Evolutionary conservation across 2,329 filamentous ascomycete species (phyloP), one percentile per base, ranked within the genome.

Genomic region (Aureobasidium sp.): DNA sequence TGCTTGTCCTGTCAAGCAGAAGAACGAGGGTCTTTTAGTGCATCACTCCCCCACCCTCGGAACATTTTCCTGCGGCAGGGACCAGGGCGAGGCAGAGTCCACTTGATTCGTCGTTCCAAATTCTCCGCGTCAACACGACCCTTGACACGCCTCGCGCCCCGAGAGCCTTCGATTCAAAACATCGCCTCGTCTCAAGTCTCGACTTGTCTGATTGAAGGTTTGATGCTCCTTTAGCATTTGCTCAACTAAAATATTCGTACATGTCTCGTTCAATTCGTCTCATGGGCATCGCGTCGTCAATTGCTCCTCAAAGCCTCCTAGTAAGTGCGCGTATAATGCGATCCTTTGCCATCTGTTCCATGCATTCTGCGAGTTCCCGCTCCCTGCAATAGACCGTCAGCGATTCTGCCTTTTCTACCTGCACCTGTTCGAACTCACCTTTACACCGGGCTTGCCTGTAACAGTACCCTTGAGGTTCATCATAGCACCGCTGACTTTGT

Each of bases 401-500:
- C 62, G 52, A 39, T 20, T 15, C 39, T 12, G 31, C 45, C 9
- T 58, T 29, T 29, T 47, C 41, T 27, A 27, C n/a, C 22, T 44
- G 12, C n/a, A 49, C 17, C 44, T n/a, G 29, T 49, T 11, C 20
- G 58, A 51, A 65, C 70, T 67, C 70, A 85, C 84, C 85, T 92
- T 92, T 66, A 88, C 76, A 27, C 86, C 89, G 2, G 88, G 87
- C 44, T 85, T 80, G 52, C 84, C 75, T 1, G 87, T 91, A 62
- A 93, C 71, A 60, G 79, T 84, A 8, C 90, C 89, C 74, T 85
- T 86, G 65, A 93, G 74, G 78, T 84, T 90, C 77, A 89, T 80
- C 73, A 93, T 78, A 0, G 88, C 89, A 20, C 90, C 90, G 55
- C 83, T 86, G 68, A 93, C 81, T 76, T 92, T 93, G 77, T 93